These are phyloP conservation scores for Pleurotus eryngii DNA, from an alignment of 768 basidiomycete genomes.

Conservation along the genomic window DNA sequence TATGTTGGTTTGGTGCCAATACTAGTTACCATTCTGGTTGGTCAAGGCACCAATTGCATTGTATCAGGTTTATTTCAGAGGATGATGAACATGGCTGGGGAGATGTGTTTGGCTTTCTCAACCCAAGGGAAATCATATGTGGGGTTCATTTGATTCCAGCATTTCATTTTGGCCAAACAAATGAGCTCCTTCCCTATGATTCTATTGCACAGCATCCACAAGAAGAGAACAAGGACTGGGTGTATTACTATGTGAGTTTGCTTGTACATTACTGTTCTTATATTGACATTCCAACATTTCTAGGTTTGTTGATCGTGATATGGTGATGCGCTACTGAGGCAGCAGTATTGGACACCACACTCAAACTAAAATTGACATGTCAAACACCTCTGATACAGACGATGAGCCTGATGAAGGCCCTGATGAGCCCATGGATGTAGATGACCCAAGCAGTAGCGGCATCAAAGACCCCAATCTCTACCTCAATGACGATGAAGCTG, in stretches of 20 bases:
- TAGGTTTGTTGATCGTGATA: conserved; percentile 24
- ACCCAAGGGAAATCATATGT: conserved; percentile 10
- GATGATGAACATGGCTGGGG: background rate
- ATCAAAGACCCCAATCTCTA: background rate
- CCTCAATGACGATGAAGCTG: background rate
- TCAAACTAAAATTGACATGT: background rate
- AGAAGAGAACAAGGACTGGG: conserved; percentile 20
- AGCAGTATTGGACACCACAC: conserved; percentile 22
- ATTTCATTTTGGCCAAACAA: conserved; percentile 7
- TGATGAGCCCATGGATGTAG: background rate
- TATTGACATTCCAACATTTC: background rate
- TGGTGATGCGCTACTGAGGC: conserved; percentile 21
- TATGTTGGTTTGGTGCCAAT: conserved; percentile 7
- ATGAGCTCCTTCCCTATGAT: background rate
- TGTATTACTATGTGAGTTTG: conserved; percentile 28
- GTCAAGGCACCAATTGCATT: background rate
- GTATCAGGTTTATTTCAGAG: conserved; percentile 9
- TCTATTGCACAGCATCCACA: background rate
- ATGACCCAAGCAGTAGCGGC: background rate
- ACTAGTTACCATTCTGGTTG: background rate
- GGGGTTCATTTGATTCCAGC: conserved; percentile 12
- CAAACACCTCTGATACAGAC: conserved; percentile 17
- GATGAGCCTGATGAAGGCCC: background rate
- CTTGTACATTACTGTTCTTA: background rate
- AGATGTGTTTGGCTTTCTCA: conserved; percentile 9